These are phyloP conservation scores for Tricholoma furcatifolium DNA, from an alignment of 768 basidiomycete genomes.

Conservation along the genomic window DNA sequence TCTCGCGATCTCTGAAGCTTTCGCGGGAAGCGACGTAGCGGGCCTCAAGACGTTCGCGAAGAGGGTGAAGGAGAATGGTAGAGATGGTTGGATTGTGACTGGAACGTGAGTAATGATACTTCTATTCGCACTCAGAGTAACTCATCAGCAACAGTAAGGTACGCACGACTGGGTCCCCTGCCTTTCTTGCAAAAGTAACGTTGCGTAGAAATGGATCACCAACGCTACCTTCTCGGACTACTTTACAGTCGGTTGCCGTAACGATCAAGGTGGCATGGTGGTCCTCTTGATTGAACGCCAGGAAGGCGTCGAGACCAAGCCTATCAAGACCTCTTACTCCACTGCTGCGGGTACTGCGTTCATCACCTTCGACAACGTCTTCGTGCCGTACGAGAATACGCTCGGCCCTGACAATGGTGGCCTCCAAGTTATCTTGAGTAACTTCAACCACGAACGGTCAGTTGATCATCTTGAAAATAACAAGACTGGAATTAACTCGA, in stretches of 20 bases:
- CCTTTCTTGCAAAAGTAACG: not conserved
- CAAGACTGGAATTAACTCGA: not conserved
- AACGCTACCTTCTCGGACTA: constrained; percentile 74
- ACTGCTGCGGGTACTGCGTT: constrained; percentile 61
- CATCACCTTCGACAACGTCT: constrained; percentile 45
- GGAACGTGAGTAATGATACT: constrained; percentile 55
- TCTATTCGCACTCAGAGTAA: not conserved
- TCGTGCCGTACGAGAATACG: constrained; percentile 54
- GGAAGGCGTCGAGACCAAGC: constrained; percentile 65
- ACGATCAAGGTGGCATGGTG: constrained; percentile 39
- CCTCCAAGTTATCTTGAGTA: constrained; percentile 43
- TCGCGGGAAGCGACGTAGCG: constrained; percentile 74
- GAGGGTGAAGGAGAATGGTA: constrained; percentile 47
- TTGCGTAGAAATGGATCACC: constrained; percentile 68
- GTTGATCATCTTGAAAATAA: constrained; percentile 37
- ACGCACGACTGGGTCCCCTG: not conserved
- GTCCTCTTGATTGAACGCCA: constrained; percentile 33
- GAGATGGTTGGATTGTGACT: constrained; percentile 72
- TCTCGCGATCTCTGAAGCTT: constrained; percentile 86
- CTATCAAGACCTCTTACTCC: constrained; percentile 56
- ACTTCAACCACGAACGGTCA: constrained; percentile 94
- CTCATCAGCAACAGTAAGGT: constrained; percentile 2
- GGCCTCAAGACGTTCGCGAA: constrained; percentile 72
- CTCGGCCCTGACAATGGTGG: constrained; percentile 54
- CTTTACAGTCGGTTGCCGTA: constrained; percentile 62